phyloP scores from a whole-genome alignment of 1,284 basidiomycete species.

The Tilletia horrida region DNA sequence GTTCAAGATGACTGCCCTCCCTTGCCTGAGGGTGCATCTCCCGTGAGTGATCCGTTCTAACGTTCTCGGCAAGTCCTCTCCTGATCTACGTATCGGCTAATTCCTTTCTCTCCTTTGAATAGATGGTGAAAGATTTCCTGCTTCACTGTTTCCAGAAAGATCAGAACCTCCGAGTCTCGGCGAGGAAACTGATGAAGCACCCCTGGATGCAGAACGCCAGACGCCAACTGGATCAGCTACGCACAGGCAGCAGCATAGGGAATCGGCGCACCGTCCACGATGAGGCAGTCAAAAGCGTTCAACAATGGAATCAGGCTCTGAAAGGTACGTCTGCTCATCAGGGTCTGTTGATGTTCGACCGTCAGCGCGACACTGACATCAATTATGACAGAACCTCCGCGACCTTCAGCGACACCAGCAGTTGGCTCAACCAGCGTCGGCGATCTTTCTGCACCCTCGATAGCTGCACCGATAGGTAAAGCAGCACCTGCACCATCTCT shows the following conservation, averaged over 20 bases:
- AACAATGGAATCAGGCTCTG: conserved; percentile 96
- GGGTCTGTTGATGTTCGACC: too few species aligned
- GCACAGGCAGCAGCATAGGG: conserved; percentile 56
- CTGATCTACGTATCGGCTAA: background rate
- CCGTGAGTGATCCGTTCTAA: conserved; percentile 51
- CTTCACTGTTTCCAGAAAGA: conserved; percentile 99
- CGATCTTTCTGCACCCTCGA: background rate
- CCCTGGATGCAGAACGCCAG: conserved; percentile 90
- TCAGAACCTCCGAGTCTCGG: conserved; percentile 84
- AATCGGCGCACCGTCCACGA: conserved; percentile 62
- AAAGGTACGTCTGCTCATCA: conserved; percentile 60
- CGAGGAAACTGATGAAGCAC: conserved; percentile 85
- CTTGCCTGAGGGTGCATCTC: conserved; percentile 86
- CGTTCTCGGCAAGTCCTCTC: background rate
- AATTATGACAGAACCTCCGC: background rate
- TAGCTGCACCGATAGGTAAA: conserved; percentile 28
- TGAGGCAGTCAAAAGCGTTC: conserved; percentile 87
- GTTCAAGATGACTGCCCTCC: conserved; percentile 96
- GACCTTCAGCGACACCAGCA: background rate
- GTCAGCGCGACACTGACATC: background rate
- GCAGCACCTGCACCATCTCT: conserved; percentile 38
- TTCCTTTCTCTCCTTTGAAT: conserved; percentile 34
- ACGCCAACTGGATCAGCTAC: conserved; percentile 65
- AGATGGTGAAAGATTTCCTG: conserved; percentile 91
- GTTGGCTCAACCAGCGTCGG: background rate